These are phyloP conservation scores for Piper longum DNA, from an alignment of 164 flowering plant species.

Conservation along the genomic window DNA sequence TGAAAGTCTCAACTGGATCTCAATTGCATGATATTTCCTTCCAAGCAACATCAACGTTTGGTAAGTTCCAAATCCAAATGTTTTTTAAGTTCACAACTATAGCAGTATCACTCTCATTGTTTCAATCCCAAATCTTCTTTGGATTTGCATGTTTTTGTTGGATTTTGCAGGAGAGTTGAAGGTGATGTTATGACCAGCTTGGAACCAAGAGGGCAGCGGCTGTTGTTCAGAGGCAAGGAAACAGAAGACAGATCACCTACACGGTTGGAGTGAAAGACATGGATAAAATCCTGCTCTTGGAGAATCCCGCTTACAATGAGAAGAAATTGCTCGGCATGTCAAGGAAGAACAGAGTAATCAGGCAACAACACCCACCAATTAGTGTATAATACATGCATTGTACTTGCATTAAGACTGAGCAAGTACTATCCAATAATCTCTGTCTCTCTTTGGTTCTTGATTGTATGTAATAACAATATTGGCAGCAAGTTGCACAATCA, in stretches of 20 bases:
- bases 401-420: not conserved
- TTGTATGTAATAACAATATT: too few relatives aligned
- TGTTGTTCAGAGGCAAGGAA: slow-evolving; percentile 70
- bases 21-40: slow-evolving; percentile 60
- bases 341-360: slow-evolving; percentile 12
- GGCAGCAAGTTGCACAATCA: too few relatives aligned
- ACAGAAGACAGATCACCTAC: slow-evolving; percentile 65
- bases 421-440: too few relatives aligned
- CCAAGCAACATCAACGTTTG: slow-evolving; percentile 72
- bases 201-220: slow-evolving; percentile 67
- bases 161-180: slow-evolving; percentile 52
- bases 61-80: slow-evolving; percentile 16
- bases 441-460: too few relatives aligned
- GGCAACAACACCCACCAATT: slow-evolving; percentile 28
- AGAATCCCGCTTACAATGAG: slow-evolving; percentile 67
- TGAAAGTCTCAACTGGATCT: slow-evolving; percentile 52
- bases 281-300: slow-evolving; percentile 60
- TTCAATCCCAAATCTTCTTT: not conserved
- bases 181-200: slow-evolving; percentile 49
- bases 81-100: not conserved
- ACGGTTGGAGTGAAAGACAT: slow-evolving; percentile 75
- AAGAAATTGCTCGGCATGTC: slow-evolving; percentile 33
- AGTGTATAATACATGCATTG: slow-evolving; percentile 8
- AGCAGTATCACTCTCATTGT: not conserved
- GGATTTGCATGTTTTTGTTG: not conserved